Base-by-base conservation (phyloP, 305 asterid genomes). In the Lippia alba region DNA sequence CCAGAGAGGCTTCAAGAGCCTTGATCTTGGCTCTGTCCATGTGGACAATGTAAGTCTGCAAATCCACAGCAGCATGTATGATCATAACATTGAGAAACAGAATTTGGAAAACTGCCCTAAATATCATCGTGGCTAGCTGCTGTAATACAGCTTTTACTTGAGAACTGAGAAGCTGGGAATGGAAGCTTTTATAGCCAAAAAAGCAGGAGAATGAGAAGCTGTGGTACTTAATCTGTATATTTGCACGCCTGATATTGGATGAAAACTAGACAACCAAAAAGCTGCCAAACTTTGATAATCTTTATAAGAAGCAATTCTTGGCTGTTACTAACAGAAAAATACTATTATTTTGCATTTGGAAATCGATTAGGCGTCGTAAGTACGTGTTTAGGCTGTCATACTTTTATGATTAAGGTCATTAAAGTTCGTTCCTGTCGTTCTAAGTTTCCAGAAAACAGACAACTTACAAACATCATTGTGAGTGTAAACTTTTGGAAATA, bases 1-100 rank as follows among this genome's bases (percentile, higher is more conserved):
- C 88, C 8, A 77, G 78, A 64, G 86, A 66, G 73, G 36, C 71
- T 10, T 82, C 84, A 32, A 83, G 76, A 67, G 81, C 73, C 50
- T 68, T 50, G 74, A 81, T 85, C 85, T 76, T 85, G 34, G 76
- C 51, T 79, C 66, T 73, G 75, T 87, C 89, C 96, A 87, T 89
- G 75, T 84, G 89, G 56, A 91, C 84, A 49, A 91, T 83, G 44
- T 84, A 91, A n/a, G 83, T 70, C 24, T 80, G 77, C 30, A 63
- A 70, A 66, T 83, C 85, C 16, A 74, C 51, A 30, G 72, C 82
- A 69, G 83, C 79, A 60, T 41, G 40, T 51, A 76, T 70, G 72
- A 53, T 33, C 50, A 79, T 33, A 45, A 74, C 73, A 56, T 48
- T 49, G 64, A 81, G 69, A 48, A 65, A 44, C 69, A 79, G 19